phyloP scores from a whole-genome alignment of 768 basidiomycete genomes.

The Coprinellus aureogranulatus region DNA sequence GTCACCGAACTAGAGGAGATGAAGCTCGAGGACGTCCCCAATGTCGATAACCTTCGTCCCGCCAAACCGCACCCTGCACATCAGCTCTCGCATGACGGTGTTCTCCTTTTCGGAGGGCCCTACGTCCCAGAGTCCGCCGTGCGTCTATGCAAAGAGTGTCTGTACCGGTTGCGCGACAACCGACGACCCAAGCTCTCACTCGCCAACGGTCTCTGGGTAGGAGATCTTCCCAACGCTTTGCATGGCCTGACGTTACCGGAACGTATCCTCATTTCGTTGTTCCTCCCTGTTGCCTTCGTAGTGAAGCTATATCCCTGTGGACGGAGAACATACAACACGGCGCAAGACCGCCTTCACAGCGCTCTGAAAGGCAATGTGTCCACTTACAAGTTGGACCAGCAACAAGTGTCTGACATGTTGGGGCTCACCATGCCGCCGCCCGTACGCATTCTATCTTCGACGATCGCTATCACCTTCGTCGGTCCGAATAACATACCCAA shows the following conservation, averaged over 20 bases:
- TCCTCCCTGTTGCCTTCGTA: constrained; percentile 31
- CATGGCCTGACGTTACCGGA: constrained; percentile 30
- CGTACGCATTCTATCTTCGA: constrained; percentile 19
- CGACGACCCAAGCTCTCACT: constrained; percentile 22
- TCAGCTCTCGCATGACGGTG: no score
- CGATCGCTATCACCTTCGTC: constrained; percentile 30
- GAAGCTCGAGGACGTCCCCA: no score
- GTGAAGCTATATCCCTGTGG: constrained; percentile 37
- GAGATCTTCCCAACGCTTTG: constrained; percentile 25
- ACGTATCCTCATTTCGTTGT: constrained; percentile 29
- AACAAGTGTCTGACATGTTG: constrained; percentile 19
- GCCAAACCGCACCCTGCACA: no score
- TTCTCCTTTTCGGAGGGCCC: no score
- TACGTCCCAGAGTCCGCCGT: neutral
- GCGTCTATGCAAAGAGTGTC: constrained; percentile 14
- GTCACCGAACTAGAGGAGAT: no score
- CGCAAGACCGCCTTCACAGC: constrained; percentile 9
- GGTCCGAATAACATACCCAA: constrained; percentile 20
- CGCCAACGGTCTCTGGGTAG: constrained; percentile 41
- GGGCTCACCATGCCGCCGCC: constrained; percentile 24
- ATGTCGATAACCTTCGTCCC: no score
- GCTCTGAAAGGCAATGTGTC: constrained; percentile 34
- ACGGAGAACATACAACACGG: constrained; percentile 9
- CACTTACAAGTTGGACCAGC: constrained; percentile 16
- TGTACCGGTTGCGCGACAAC: neutral